Base-by-base conservation (phyloP, 2,329 filamentous ascomycete species). In the Neonectria ditissima region DNA sequence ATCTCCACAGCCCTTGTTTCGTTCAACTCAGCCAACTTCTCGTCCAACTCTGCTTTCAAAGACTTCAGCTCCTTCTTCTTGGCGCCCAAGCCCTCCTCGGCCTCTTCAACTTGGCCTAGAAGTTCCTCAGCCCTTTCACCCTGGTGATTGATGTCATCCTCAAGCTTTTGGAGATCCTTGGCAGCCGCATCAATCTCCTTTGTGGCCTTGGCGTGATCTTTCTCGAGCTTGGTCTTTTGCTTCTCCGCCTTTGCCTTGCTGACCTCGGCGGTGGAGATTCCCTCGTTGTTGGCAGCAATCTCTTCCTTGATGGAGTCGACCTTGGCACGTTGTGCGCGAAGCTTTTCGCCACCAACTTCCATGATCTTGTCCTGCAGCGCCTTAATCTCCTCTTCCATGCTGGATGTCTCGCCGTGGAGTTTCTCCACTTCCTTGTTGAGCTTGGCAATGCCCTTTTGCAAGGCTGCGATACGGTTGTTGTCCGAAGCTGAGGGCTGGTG, bases 291-390 rank as follows among this genome's bases (percentile, higher is more conserved):
- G 13, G 90, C 88, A 51, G 91, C 84, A 59, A 98, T 94, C 76
- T 97, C 91, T 73, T 94, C 92, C 77, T 97, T 97, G 67, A 97
- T 83, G 7, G 90, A 87, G 76, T 98, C 95, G 34, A 99, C 94
- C 82, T 92, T 97, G 65, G 93, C 90, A 72, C 96, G 94, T 77
- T 99, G 95, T 18, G 91, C 88, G 59, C 96, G 91, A 18, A 99
- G 88, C 80, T 93, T 94, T 74, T 98, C 94, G 79, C 96, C 96
- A 75, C 96, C 96, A 67, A 97, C 91, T 79, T 97, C 91, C 96
- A 99, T 98, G 74, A 99, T 99, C 83, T 94, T 97, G 84, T 96
- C 91, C 76, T 99, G 95, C 1, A 99, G 84, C 20, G 86, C 86
- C 80, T 97, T 95, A 80, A 99, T 98, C 78, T 98, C 96, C 26